A percentile compares a stretch with the other conserved stretches of the same genome.
These are phyloP conservation scores for Ustilago nuda DNA, from an alignment of 1,284 basidiomycete species.

Conservation along the genomic window DNA sequence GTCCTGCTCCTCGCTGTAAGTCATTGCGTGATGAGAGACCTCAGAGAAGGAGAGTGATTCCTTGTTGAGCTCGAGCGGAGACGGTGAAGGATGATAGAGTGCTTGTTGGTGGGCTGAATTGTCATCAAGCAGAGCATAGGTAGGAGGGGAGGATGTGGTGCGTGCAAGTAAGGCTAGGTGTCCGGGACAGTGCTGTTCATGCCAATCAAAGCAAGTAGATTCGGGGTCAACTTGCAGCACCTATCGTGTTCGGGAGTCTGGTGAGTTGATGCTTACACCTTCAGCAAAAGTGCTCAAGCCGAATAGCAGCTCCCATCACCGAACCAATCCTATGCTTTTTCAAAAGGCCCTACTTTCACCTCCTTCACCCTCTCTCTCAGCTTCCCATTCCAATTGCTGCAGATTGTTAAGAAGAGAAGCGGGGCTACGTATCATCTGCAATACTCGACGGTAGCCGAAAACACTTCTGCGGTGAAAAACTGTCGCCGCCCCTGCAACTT, in stretches of 20 bases:
- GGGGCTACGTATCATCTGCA: conserved; percentile 17
- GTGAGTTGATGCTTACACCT: conserved; percentile 15
- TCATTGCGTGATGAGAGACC: not conserved
- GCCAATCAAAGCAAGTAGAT: not conserved
- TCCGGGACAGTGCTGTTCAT: conserved; percentile 27
- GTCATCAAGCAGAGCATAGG: conserved; percentile 21
- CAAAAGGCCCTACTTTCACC: conserved; percentile 18
- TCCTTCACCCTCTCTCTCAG: conserved; percentile 13
- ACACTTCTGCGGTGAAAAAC: conserved; percentile 26
- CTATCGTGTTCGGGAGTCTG: no score
- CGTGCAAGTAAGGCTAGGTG: conserved; percentile 21
- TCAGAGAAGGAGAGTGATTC: conserved; percentile 12
- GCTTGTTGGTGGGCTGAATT: conserved; percentile 31
- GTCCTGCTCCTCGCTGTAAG: conserved; percentile 10
- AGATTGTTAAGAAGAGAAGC: no score
- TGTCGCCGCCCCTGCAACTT: conserved; percentile 11
- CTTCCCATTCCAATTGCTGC: not conserved
- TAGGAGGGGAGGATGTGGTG: conserved; percentile 1
- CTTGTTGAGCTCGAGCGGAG: conserved; percentile 15
- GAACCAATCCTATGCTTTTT: conserved; percentile 26
- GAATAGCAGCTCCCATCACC: conserved; percentile 18
- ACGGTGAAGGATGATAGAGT: conserved; percentile 30
- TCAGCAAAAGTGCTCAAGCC: conserved; percentile 12
- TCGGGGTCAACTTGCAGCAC: not conserved
- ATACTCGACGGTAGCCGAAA: conserved; percentile 22